Evolutionary conservation across 805 yeast species (phyloP), one percentile per base, ranked within the genome.

Genomic region (Monosporozyma unispora): DNA sequence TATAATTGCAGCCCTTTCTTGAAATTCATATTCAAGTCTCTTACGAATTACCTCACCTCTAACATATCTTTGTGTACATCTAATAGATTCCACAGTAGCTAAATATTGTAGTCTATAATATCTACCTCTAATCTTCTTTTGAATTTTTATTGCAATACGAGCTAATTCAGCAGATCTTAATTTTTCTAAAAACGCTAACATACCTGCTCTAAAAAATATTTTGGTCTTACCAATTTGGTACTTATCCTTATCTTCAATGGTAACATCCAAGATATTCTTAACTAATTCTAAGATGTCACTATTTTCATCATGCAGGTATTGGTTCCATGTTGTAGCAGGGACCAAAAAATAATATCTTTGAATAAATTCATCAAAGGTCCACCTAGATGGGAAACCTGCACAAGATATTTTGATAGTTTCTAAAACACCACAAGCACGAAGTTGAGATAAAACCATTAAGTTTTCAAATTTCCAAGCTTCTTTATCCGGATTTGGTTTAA

Each of bases 361-460:
- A 23, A 89, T 95, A 73, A 91, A 91, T 63, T 93, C 98, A 46
- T 83, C 90, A 65, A 87, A 93, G 1, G 96, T 79, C 89, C 96
- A 88, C 62, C 97, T 77, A 0, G 96, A 85, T 19, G 99, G 99
- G 76, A 90, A 91, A 28, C 99, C 99, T 44, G 96, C 97, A 70
- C 97, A 90, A 2, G 97, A 91, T 46, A 91, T 91, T 59, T 96
- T 75, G 61, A 91, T 91, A 1, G 99, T 93, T 67, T 93, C 99
- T 56, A 91, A 74, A 44, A 91, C 98, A 83, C 99, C 99, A 75
- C 99, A 91, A 6, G 99, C 99, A 63, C 99, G 80, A 54, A 91
- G 75, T 68, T 91, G 99, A 3, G 96, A 84, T 51, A 93, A 74
- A n/a, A 91, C 99, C 96, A 91, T 89, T 45, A 90, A 77, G 16